Evolutionary conservation across 441 rosid species (phyloP), one percentile per base, ranked within the genome.

Genomic region (Kokia cookei): DNA sequence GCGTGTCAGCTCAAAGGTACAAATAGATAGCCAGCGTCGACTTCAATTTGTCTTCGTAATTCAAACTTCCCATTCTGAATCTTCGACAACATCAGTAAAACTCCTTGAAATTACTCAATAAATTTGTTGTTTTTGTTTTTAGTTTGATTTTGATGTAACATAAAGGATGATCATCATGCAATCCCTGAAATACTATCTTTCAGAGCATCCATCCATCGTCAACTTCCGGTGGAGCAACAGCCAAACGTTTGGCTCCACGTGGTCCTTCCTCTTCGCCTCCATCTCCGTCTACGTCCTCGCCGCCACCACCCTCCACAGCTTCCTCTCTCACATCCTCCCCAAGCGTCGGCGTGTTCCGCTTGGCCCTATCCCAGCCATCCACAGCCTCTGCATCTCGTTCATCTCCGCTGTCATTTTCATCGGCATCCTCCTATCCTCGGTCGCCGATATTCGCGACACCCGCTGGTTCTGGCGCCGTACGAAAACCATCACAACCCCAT

Each of bases 211-310:
- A 0, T 71, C 84, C 6, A 83, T 94, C 74, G 90, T 94, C 8
- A 83, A 77, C 77, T 94, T 94, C 91, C 87, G 98, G 15, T 94
- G 98, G 97, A 86, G 90, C 69, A 89, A 85, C 45, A 69, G 83
- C 78, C 89, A 83, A 68, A 88, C 91, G 19, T 94, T 90, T 86
- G 96, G 95, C 74, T 89, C 96, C 82, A 94, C 97, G 2, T 94
- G 96, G 93, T 83, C 84, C 6, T 94, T 94, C 68, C 90, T 94
- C 43, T 77, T 92, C 82, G 27, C 86, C 73, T 79, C 98, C 77
- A 78, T 90, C 71, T 66, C 86, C 42, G 66, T 69, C 59, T 94
- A 94, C 81, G 43, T 92, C 55, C 15, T 69, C 76, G 51, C 85
- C 65, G 82, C 92, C 78, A 63, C 72, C 13, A 43, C 84, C 76